These are phyloP conservation scores for Penicillium coprophilum DNA, from an alignment of 495 filamentous ascomycete genomes.

Conservation along the genomic window DNA sequence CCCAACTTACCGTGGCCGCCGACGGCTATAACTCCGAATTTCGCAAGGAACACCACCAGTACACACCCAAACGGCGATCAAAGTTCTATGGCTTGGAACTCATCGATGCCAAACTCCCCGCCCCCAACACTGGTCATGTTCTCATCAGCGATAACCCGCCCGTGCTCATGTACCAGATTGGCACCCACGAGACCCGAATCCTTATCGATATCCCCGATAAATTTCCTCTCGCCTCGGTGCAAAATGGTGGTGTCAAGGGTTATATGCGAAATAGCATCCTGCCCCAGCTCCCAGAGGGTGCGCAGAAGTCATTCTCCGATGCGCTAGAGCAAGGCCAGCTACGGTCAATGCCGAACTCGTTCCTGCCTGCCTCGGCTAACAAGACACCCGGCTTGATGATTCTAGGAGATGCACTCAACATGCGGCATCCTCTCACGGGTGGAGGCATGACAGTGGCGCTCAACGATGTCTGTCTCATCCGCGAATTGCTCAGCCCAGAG, in stretches of 20 bases:
- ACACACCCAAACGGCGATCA: conserved; percentile 65
- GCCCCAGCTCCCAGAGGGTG: conserved; percentile 68
- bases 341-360: conserved; percentile 90
- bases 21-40: conserved; percentile 95
- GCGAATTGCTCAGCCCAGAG: conserved; percentile 65
- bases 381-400: conserved; percentile 73
- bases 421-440: conserved; percentile 92
- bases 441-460: conserved; percentile 96
- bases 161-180: conserved; percentile 95
- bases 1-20: conserved; percentile 78
- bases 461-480: conserved; percentile 79
- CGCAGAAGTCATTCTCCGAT: conserved; percentile 69
- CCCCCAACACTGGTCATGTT: conserved; percentile 77
- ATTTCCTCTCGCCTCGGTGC: conserved; percentile 64
- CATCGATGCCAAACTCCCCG: conserved; percentile 77
- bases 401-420: conserved; percentile 91
- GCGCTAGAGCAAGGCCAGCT: conserved; percentile 74
- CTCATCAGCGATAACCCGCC: conserved; percentile 74
- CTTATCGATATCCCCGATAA: conserved; percentile 88
- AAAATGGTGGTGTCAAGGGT: conserved; percentile 76
- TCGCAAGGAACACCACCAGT: conserved; percentile 73
- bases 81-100: conserved; percentile 94
- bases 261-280: conserved; percentile 77
- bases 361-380: conserved; percentile 73
- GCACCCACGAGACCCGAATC: conserved; percentile 87